A percentile compares a stretch with the other conserved stretches of the same genome.
phyloP scores from a whole-genome alignment of 805 yeast genomes.

The Brettanomyces sp. region DNA sequence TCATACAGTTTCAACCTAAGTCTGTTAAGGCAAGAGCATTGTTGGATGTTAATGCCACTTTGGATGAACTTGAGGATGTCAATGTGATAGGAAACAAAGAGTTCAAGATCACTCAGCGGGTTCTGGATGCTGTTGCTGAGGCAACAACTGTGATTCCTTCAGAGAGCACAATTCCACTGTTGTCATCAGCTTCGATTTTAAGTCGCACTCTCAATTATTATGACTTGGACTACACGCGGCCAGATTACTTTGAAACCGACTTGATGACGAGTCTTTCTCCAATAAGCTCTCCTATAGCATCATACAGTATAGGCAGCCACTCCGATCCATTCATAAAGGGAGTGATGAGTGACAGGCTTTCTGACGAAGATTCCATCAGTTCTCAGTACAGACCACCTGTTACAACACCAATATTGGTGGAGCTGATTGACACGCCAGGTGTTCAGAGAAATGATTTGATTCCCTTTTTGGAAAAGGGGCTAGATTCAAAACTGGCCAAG shows the following conservation, averaged over 20 bases:
- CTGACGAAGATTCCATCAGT: constrained; percentile 6
- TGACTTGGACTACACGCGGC: constrained; percentile 18
- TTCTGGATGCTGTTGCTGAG: constrained; percentile 4
- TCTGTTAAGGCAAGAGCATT: constrained; percentile 30
- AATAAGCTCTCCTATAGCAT: constrained; percentile 8
- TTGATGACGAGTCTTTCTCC: constrained; percentile 5
- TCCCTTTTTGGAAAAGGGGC: constrained; percentile 67
- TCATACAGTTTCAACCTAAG: constrained; percentile 45
- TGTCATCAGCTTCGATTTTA: constrained; percentile 2
- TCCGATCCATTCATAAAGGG: constrained; percentile 5
- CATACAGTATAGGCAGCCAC: constrained; percentile 4
- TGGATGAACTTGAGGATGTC: constrained; percentile 25
- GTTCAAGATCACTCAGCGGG: constrained; percentile 10
- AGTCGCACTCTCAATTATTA: constrained; percentile 16
- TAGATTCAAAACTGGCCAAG: constrained; percentile 51
- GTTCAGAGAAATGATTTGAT: constrained; percentile 58
- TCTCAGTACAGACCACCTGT: constrained; percentile 35
- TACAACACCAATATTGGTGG: constrained; percentile 53
- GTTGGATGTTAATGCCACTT: constrained; percentile 37
- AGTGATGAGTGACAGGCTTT: constrained; percentile 8
- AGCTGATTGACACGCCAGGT: constrained; percentile 68
- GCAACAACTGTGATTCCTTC: background rate
- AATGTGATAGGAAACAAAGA: constrained; percentile 12
- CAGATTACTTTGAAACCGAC: constrained; percentile 13
- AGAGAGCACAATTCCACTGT: background rate